Conservation (phyloP, 768 basidiomycete genomes). For the Serendipita indica region DNA sequence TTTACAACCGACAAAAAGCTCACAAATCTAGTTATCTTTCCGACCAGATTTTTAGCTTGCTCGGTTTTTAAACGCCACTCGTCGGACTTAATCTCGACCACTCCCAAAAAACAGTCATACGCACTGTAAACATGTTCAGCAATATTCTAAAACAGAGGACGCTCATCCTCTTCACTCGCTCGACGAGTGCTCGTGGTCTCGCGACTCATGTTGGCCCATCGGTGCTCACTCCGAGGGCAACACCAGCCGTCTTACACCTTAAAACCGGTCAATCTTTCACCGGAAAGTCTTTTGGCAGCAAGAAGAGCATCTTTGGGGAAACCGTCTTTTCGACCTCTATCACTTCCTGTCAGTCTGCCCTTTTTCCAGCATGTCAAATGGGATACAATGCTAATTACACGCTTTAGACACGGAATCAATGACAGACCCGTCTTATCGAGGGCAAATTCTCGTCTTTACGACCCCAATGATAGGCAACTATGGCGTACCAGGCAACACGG, state of each 20-base stretch:
- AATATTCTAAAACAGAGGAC: constrained; percentile 23
- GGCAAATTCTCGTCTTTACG: constrained; percentile 97
- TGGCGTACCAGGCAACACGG: constrained; percentile 74
- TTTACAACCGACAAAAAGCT: constrained; percentile 16
- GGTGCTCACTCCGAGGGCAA: constrained; percentile 19
- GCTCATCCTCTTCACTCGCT: constrained; percentile 36
- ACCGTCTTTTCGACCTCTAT: constrained; percentile 98
- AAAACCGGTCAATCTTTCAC: constrained; percentile 88
- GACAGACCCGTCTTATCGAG: constrained; percentile 98
- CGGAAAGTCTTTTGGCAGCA: constrained; percentile 81
- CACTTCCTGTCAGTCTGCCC: constrained; percentile 65
- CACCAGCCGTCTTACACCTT: constrained; percentile 79
- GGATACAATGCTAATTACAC: constrained; percentile 14
- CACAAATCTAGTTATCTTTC: constrained; percentile 55
- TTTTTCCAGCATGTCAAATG: constrained; percentile 11
- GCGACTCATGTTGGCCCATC: constrained; percentile 44
- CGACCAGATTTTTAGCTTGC: constrained; percentile 77
- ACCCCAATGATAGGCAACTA: constrained; percentile 98
- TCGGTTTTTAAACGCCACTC: constrained; percentile 23
- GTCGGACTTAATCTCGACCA: constrained; percentile 8
- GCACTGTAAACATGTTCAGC: neutral
- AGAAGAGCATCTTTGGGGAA: constrained; percentile 81
- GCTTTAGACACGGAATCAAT: constrained; percentile 91
- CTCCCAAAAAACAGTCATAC: neutral
- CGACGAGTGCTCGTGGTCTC: constrained; percentile 43